Percentiles rank a stretch among this genome's conserved stretches.
Evolutionary conservation across 202 grass and related monocot species (phyloP).

Genomic region (Miscanthus sacchariflorus): DNA sequence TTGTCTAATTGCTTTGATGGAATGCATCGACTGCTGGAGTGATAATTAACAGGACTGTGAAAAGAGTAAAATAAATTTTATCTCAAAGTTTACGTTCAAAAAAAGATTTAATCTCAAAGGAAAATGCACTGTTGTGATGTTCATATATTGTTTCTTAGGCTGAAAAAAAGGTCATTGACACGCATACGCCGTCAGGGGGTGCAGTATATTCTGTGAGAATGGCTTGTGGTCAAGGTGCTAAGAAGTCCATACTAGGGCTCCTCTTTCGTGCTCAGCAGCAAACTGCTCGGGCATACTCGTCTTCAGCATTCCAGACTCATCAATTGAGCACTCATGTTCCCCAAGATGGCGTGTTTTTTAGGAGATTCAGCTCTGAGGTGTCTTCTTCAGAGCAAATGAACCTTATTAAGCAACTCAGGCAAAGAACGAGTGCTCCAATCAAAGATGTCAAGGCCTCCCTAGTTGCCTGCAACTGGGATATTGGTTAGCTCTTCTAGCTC

Average conservation of each 20-base stretch:
- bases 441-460: conserved; percentile 89
- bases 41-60: too few species aligned
- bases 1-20: too few species aligned
- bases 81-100: background rate
- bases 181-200: background rate
- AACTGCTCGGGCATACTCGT: conserved; percentile 39
- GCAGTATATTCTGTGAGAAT: background rate
- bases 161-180: background rate
- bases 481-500: conserved; percentile 53
- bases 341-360: conserved; percentile 35
- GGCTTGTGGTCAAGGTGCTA: conserved; percentile 19
- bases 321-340: conserved; percentile 3
- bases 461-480: conserved; percentile 82
- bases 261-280: conserved; percentile 45
- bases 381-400: conserved; percentile 74
- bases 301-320: conserved; percentile 12
- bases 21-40: too few species aligned
- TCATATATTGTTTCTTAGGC: background rate
- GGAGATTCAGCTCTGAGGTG: conserved; percentile 61
- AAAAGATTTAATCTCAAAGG: background rate
- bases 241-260: conserved; percentile 29
- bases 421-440: conserved; percentile 83
- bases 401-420: conserved; percentile 79
- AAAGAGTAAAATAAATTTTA: background rate
- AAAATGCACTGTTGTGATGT: background rate